These are phyloP conservation scores for Thelonectria olida DNA, from an alignment of 2,329 filamentous ascomycete genomes.

Conservation along the genomic window DNA sequence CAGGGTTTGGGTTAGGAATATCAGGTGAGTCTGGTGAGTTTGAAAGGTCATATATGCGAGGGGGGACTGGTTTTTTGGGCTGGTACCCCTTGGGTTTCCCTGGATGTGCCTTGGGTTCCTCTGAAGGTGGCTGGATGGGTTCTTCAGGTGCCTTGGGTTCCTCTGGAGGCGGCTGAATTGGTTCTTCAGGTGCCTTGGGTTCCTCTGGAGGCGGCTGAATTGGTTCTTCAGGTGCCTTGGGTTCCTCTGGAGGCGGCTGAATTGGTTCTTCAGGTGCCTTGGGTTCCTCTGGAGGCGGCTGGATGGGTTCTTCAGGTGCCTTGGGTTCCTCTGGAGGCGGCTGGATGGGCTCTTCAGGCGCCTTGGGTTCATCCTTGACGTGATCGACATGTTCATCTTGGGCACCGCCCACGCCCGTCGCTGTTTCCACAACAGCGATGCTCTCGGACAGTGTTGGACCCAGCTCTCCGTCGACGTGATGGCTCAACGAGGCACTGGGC, in stretches of 20 bases:
- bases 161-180: background rate
- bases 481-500: background rate
- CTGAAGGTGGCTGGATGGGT: background rate
- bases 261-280: background rate
- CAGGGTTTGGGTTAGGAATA: background rate
- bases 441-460: background rate
- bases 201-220: background rate
- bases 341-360: background rate
- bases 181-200: background rate
- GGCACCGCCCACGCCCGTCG: background rate
- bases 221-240: too few relatives aligned
- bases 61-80: background rate
- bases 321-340: background rate
- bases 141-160: background rate
- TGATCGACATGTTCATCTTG: background rate
- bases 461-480: background rate
- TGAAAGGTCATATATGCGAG: background rate
- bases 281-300: background rate
- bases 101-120: too few relatives aligned
- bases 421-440: background rate
- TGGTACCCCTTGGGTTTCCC: too few relatives aligned
- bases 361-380: background rate
- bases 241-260: background rate
- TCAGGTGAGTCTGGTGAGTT: background rate
- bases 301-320: background rate